Base-by-base conservation (phyloP, 116 monocot genomes). In the Thalassia testudinum region DNA sequence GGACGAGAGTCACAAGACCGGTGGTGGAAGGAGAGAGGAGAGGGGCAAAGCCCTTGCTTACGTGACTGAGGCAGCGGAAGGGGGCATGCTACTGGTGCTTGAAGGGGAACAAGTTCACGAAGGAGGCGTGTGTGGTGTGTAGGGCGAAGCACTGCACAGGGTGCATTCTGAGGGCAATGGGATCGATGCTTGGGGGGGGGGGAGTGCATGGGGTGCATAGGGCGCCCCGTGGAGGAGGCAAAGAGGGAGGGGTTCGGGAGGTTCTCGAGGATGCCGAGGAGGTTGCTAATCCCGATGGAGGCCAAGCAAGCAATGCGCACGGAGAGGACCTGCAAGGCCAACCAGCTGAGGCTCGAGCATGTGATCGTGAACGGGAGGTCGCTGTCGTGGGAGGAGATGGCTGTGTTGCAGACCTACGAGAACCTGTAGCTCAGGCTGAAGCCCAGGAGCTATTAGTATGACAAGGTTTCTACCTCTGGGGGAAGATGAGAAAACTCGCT, bases 141-240 rank as follows among this genome's bases (percentile, higher is more conserved):
- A 73, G 74, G 7, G 81, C 81, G 0, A 87, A 72, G 72, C 88
- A 87, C 43, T 95, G 88, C 48, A 53, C 29, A 5, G 59, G 59
- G 1, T 93, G 93, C 42, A 50, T 93, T 28, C 37, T 93, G 52
- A 65, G 70, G 48, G 78, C 72, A n/a, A 95, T 95, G 95, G 88
- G 95, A 0, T 95, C 95, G 11, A 95, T 95, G 95, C 95, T 88
- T n/a, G 7, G 88, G 88, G 59, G 95, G 95, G 43, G 62, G 95
- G 29, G 88, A 95, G 62, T 95, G 95, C 21, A 55, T 85, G 2
- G 52, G 59, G 0, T 95, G 95, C 62, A 95, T 88, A 22, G 88
- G 95, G 1, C 49, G 12, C 11, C 70, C 79, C 0, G 62, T 95
- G 7, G 59, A 70, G 13, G 95, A 95, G 58, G 56, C 70, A 5